Evolutionary conservation across 2,329 filamentous ascomycete species (phyloP).

Genomic region (Xylariaceae sp.): DNA sequence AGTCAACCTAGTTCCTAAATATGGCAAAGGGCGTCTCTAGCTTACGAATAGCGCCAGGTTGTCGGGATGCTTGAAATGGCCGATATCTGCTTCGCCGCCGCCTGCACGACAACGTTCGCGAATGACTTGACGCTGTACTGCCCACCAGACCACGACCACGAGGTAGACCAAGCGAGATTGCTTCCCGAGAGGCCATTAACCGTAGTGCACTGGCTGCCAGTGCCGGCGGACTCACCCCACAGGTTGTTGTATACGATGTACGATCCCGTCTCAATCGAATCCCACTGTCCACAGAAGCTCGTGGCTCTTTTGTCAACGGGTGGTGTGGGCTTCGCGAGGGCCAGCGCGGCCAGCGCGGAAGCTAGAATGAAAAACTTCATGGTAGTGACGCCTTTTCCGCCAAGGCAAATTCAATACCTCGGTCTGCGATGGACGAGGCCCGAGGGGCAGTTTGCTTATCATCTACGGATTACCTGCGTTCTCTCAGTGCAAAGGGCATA

Average conservation of each 20-base stretch:
- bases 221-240: slow-evolving; percentile 42
- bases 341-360: slow-evolving; percentile 8
- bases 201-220: slow-evolving; percentile 42
- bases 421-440: not conserved
- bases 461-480: not conserved
- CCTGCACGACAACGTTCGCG: slow-evolving; percentile 40
- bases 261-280: slow-evolving; percentile 33
- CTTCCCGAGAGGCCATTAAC: slow-evolving; percentile 35
- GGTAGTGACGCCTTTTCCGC: not conserved
- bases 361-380: slow-evolving; percentile 20
- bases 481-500: not conserved
- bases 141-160: slow-evolving; percentile 42
- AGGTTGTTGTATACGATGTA: slow-evolving; percentile 53
- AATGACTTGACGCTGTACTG: slow-evolving; percentile 43
- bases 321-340: slow-evolving; percentile 19
- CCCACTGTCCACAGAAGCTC: slow-evolving; percentile 26
- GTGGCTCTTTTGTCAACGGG: slow-evolving; percentile 21
- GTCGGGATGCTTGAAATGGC: slow-evolving; percentile 36
- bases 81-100: slow-evolving; percentile 33
- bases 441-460: not conserved
- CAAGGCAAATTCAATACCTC: not conserved
- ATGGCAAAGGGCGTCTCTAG: not conserved
- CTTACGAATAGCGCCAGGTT: slow-evolving; percentile 39
- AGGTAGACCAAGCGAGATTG: slow-evolving; percentile 41
- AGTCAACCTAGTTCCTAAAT: not conserved